Evolutionary conservation across 2,329 filamentous ascomycete genomes (phyloP), one percentile per base, ranked within the genome.

Genomic region (Alternaria triticimaculans): DNA sequence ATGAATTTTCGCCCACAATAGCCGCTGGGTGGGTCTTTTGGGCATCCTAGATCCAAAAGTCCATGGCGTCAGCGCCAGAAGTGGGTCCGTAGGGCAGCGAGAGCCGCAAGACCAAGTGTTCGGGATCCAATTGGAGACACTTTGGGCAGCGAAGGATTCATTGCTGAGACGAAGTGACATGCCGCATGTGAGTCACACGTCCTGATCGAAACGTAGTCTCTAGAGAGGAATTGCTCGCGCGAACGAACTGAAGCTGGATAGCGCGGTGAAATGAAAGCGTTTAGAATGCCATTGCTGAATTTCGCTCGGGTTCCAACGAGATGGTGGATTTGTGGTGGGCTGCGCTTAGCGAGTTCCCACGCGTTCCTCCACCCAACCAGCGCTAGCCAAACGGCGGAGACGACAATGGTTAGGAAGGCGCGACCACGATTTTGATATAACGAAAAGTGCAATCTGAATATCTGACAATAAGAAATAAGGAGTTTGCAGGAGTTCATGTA

Each of bases 31-130:
- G 70, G 70, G 68, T 64, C 69, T 28, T 25, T 72, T 71, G 70
- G 71, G 67, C 65, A 69, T 69, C 50, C 53, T 66, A 67, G 63
- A 62, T 53, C 60, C 53, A 62, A 49, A 60, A 62, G 64, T 64
- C 54, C 60, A 49, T 49, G 53, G 67, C 63, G 54, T 62, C 65
- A 66, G 60, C 57, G 67, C 68, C 61, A 65, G 46, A 70, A 55
- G 72, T 74, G 72, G 72, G 67, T 58, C 70, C 63, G 64, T 72
- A 73, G 66, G 72, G 72, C 72, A 73, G 69, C 67, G 57, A 70
- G 70, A 72, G 69, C 69, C 68, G 64, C 68, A 66, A 64, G 58
- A 55, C 53, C 56, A 51, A 57, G 58, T 58, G 56, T 33, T 55
- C 49, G 72, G 70, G 71, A 72, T 69, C 72, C 72, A 73, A 74